Evolutionary conservation across 164 flowering plant species (phyloP).

Genomic region (Sextonia rubra): DNA sequence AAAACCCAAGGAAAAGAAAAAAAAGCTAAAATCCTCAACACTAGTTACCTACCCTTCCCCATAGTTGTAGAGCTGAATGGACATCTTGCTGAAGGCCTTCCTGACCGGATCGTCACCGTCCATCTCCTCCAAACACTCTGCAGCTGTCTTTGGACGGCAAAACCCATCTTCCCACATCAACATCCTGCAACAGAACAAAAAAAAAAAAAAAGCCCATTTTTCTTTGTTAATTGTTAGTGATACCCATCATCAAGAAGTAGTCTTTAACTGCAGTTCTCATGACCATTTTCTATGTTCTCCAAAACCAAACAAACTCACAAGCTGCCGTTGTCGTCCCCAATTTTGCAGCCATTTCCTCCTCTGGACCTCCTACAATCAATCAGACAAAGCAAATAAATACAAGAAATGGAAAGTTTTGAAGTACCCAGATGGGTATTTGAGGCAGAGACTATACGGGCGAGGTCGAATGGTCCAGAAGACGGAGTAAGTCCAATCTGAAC

Average conservation of each 20-base stretch:
- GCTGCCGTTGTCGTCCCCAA: slow-evolving; percentile 83
- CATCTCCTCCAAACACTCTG: slow-evolving; percentile 67
- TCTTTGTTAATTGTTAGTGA: background rate
- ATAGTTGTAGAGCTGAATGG: slow-evolving; percentile 97
- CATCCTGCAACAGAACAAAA: slow-evolving; percentile 51
- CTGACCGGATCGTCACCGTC: slow-evolving; percentile 93
- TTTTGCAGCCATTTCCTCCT: slow-evolving; percentile 96
- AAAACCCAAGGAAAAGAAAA: background rate
- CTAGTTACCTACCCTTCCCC: slow-evolving; percentile 99
- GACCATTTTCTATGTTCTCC: background rate
- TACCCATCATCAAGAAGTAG: background rate
- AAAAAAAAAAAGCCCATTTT: background rate
- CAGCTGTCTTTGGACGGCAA: slow-evolving; percentile 72
- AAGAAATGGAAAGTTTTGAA: slow-evolving; percentile 13
- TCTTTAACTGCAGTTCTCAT: background rate
- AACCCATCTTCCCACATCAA: slow-evolving; percentile 99
- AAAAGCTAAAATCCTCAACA: slow-evolving; percentile 41
- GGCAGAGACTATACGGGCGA: slow-evolving; percentile 18
- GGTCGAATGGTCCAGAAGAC: slow-evolving; percentile 27
- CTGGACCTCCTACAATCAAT: slow-evolving; percentile 67
- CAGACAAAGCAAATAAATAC: background rate
- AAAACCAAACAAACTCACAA: slow-evolving; percentile 42
- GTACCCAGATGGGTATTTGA: background rate
- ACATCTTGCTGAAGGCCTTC: slow-evolving; percentile 98
- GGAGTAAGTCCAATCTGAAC: slow-evolving; percentile 74